Conservation (phyloP, 345 rosid genomes). For the Hibiscus mutabilis region DNA sequence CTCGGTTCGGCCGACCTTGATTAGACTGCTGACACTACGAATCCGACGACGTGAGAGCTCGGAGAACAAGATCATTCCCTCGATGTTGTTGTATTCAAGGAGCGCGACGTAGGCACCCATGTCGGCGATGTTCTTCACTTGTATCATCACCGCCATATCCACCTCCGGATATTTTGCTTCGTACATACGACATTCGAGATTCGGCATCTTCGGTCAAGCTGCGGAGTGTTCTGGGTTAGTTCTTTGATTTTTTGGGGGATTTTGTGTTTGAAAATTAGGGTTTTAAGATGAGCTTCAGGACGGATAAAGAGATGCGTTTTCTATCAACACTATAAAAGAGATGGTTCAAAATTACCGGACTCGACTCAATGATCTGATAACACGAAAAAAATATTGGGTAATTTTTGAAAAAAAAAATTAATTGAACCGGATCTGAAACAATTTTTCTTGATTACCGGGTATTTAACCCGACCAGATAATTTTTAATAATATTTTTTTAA, state of each 20-base stretch:
- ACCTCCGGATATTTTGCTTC: slow-evolving; percentile 90
- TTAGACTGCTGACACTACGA: slow-evolving; percentile 88
- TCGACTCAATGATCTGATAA: too few relatives aligned
- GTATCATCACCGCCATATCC: slow-evolving; percentile 99
- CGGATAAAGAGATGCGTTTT: neutral
- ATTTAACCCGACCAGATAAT: too few relatives aligned
- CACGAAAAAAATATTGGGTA: too few relatives aligned
- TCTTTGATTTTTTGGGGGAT: neutral
- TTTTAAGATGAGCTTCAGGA: neutral
- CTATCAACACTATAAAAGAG: too few relatives aligned
- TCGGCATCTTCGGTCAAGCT: slow-evolving; percentile 57
- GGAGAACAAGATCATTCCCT: slow-evolving; percentile 95
- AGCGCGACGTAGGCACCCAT: slow-evolving; percentile 95
- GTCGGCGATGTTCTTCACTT: slow-evolving; percentile 92
- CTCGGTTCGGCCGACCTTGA: slow-evolving; percentile 94
- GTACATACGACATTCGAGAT: slow-evolving; percentile 96
- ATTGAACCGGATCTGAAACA: too few relatives aligned
- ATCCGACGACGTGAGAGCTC: slow-evolving; percentile 99
- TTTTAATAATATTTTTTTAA: too few relatives aligned
- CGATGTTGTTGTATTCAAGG: slow-evolving; percentile 95
- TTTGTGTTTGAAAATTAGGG: neutral
- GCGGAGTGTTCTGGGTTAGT: neutral
- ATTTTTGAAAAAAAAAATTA: too few relatives aligned
- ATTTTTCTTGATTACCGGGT: too few relatives aligned
- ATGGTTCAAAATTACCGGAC: too few relatives aligned